A percentile compares a stretch with the other conserved stretches of the same genome.
Evolutionary conservation across 2,329 filamentous ascomycete genomes (phyloP).

Genomic region (Aschersonia sp.): DNA sequence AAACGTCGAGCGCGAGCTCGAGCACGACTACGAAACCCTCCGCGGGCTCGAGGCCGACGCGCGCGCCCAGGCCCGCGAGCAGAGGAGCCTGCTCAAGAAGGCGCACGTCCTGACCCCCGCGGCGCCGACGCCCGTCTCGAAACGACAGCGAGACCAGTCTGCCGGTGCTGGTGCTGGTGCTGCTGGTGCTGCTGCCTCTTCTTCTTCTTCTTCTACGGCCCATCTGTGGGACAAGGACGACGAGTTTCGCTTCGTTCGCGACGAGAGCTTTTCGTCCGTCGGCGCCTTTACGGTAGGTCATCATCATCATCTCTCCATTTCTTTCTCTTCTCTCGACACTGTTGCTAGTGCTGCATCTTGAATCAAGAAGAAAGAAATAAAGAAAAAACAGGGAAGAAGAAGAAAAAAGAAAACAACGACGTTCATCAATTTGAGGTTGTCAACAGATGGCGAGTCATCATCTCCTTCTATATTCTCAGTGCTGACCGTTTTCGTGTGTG

Average conservation of each 20-base stretch:
- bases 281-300: conserved; percentile 7
- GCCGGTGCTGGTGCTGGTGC: too few relatives aligned
- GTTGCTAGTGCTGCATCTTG: not conserved
- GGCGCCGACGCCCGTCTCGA: conserved; percentile 2
- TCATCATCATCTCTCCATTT: not conserved
- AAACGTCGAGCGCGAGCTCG: conserved; percentile 39
- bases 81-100: conserved; percentile 33
- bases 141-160: too few relatives aligned
- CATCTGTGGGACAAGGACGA: conserved; percentile 1
- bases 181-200: too few relatives aligned
- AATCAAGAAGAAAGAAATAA: too few relatives aligned
- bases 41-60: conserved; percentile 39
- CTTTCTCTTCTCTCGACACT: not conserved
- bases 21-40: conserved; percentile 37
- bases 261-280: not conserved
- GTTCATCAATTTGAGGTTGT: too few relatives aligned
- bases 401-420: too few relatives aligned
- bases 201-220: too few relatives aligned
- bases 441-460: too few relatives aligned
- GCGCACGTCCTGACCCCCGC: conserved; percentile 35
- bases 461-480: too few relatives aligned
- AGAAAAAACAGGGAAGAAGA: too few relatives aligned
- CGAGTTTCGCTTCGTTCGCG: conserved; percentile 2
- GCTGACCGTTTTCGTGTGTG: too few relatives aligned
- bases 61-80: conserved; percentile 34